Base-by-base conservation (phyloP, 768 basidiomycete genomes). In the Mycena chlorophos region DNA sequence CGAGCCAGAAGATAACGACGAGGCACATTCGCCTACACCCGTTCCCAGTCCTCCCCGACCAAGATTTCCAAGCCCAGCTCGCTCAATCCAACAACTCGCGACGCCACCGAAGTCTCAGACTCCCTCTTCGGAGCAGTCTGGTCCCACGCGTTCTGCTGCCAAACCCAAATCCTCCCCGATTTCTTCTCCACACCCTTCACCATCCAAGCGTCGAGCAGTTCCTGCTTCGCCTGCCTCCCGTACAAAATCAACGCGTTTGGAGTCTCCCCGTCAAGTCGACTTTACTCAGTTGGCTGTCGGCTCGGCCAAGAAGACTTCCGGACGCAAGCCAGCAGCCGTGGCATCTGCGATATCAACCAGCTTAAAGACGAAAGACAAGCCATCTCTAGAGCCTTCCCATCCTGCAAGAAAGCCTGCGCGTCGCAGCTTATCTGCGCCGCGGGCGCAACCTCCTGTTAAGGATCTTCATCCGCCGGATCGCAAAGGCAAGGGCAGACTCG, bases 41-140 rank as follows among this genome's bases (percentile, higher is more conserved):
- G 19, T 40, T 6, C 39, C 39, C 6, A 10, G 6, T 40, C 39
- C 39, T 8, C 31, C 31, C 17, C 31, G n/a, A n/a, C 40, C 53
- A n/a, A 50, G 52, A 25, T 49, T 53, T 16, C 58, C 52, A 34
- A 49, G 49, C 30, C 39, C 49, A 16, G 17, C 40, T 27, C 28
- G 22, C 12, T 47, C 42, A n/a, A n/a, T n/a, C n/a, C n/a, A n/a
- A n/a, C 77, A 78, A 55, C 64, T 78, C 4, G 66, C 73, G 50
- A 78, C 77, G 2, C 78, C 77, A 30, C 78, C 78, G 10, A 67
- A 63, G 42, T 78, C 77, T 26, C 63, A 69, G 2, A 63, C 66
- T 12, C 67, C 69, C 16, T 63, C 66, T 12, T 38, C 51, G 3
- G 65, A 63, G 38, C 65, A 66, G 10, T 50, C 52, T 29, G 54